These are phyloP conservation scores for Linderina pennispora DNA, from an alignment of 192 early-diverging fungal species.

Conservation along the genomic window DNA sequence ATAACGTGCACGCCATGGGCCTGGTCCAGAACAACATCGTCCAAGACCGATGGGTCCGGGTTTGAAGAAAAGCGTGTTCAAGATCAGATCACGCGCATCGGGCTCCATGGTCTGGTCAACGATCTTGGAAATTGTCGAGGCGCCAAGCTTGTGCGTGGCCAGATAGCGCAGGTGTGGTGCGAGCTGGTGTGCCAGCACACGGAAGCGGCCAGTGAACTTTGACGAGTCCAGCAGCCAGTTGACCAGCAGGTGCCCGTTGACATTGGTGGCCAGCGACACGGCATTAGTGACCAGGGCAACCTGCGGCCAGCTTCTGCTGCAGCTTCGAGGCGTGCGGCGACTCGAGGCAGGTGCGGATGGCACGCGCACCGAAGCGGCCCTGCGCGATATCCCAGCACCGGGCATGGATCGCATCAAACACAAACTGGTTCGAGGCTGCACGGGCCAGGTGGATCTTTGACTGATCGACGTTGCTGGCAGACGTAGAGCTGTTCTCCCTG, in stretches of 20 bases:
- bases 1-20: conserved; percentile 81
- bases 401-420: conserved; percentile 89
- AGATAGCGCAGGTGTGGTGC: conserved; percentile 71
- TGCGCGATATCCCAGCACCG: conserved; percentile 84
- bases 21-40: conserved; percentile 71
- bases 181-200: conserved; percentile 76
- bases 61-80: conserved; percentile 81
- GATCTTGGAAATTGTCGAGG: conserved; percentile 77
- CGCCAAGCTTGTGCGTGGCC: conserved; percentile 88
- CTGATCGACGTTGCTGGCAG: background rate
- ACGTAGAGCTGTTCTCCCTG: no score
- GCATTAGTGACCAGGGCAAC: conserved; percentile 82
- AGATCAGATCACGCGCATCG: conserved; percentile 78
- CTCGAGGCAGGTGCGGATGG: conserved; percentile 90
- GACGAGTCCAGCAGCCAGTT: conserved; percentile 95
- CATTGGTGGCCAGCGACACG: conserved; percentile 73
- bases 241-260: conserved; percentile 87
- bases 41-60: conserved; percentile 55
- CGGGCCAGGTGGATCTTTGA: background rate
- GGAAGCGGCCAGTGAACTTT: conserved; percentile 72
- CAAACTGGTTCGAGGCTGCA: conserved; percentile 71
- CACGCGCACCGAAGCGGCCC: conserved; percentile 90
- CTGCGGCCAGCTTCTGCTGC: conserved; percentile 92
- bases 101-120: conserved; percentile 86
- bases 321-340: conserved; percentile 72